Evolutionary conservation across 768 basidiomycete species (phyloP).

Genomic region (Pholiota molesta): DNA sequence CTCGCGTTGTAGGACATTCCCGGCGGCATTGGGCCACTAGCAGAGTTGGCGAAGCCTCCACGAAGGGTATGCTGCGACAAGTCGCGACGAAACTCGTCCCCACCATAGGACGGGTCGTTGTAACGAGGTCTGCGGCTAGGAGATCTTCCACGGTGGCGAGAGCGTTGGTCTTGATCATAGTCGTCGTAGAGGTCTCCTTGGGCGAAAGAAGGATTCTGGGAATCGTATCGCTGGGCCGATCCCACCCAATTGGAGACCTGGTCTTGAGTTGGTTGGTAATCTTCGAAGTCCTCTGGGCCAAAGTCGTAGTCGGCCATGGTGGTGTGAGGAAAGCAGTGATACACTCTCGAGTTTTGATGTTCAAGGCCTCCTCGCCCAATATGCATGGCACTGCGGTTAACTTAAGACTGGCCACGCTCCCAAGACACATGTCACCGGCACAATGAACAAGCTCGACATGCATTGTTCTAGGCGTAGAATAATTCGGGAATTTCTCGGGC

Average conservation of each 20-base stretch:
- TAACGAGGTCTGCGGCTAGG: not conserved
- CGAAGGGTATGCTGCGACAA: not conserved
- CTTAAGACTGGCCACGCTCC: not conserved
- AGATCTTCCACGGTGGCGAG: not conserved
- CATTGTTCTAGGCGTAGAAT: too few species aligned
- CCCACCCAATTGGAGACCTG: conserved; percentile 16
- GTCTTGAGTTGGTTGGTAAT: conserved; percentile 13
- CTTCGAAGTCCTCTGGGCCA: conserved; percentile 17
- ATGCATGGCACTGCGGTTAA: not conserved
- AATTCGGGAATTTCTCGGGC: too few species aligned
- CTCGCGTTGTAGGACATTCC: not conserved
- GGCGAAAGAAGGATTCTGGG: conserved; percentile 8
- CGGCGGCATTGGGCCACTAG: not conserved
- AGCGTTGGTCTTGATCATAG: not conserved
- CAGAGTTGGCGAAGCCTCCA: not conserved
- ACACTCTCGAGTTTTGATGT: not conserved
- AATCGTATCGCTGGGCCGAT: conserved; percentile 7
- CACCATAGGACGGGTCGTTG: not conserved
- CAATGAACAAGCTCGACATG: too few species aligned
- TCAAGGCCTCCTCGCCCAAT: not conserved
- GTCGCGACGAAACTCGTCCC: not conserved
- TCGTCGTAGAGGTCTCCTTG: not conserved
- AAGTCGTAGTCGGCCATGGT: conserved; percentile 25
- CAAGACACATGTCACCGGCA: not conserved
- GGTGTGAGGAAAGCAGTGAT: not conserved